Evolutionary conservation across 2,329 filamentous ascomycete genomes (phyloP), one percentile per base, ranked within the genome.

Genomic region (Aspergillus candidus): DNA sequence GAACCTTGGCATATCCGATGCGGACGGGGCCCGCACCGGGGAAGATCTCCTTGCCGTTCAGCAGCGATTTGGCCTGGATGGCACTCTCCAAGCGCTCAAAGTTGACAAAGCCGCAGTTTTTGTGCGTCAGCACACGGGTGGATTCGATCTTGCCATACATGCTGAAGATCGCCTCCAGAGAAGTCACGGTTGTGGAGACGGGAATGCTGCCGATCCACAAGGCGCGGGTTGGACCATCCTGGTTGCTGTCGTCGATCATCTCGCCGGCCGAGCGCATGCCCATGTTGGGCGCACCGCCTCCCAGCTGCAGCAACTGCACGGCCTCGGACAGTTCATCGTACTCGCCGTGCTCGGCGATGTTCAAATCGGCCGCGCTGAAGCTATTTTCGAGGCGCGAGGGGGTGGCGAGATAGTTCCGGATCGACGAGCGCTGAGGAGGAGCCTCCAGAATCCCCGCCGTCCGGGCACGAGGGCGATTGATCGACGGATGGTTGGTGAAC

Each of bases 81-180:
- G 93, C 93, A 62, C 88, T 94, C 53, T 97, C 90, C 27, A 93
- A 72, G 47, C 81, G 84, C 68, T 97, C 89, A 60, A 95, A 98
- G 68, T 98, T 98, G 62, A 98, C 91, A 57, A 98, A 98, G 3
- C 91, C 93, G 63, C 93, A 98, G 69, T 95, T 97, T 76, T 98
- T 98, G 74, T 98, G 89, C 0, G 93, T 97, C 49, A 98, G 75
- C 4, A 98, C 93, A 52, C 93, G 80, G 22, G 88, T 91, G 3
- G 91, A 96, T 53, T 93, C 78, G 51, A 98, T 95, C 3, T 85
- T 79, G 8, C 93, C 93, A 55, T 93, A 94, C n/a, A 83, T 79
- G 65, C 88, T 87, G 72, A 98, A 98, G 71, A 97, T 95, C 53
- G 94, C 89, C 45, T 88, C 88, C 48, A 98, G 72, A 1, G 93